A percentile compares a stretch with the other conserved stretches of the same genome.
Conservation (phyloP, 208 protist genomes). For the Acanthamoeba royreba region DNA sequence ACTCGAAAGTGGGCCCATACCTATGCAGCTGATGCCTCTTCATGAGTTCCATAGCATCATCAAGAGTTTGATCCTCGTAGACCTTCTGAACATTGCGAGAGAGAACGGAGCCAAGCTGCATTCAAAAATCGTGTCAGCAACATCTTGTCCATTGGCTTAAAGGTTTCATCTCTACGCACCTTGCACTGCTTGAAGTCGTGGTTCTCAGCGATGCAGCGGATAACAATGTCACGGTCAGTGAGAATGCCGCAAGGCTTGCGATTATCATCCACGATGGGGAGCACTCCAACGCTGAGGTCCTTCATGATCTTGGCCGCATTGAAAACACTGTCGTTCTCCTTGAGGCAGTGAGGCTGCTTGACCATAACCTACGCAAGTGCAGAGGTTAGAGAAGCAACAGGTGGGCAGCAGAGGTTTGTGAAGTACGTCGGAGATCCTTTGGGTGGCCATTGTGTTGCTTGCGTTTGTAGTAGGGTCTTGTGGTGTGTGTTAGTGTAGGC, state of each 20-base stretch:
- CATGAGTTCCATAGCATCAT: not conserved
- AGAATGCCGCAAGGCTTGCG: not conserved
- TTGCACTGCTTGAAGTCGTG: constrained; percentile 6
- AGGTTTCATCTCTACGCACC: not conserved
- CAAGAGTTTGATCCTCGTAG: not conserved
- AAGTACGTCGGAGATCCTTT: not conserved
- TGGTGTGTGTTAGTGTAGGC: no score
- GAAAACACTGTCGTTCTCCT: not conserved
- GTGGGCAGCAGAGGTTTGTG: not conserved
- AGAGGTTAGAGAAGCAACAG: not conserved
- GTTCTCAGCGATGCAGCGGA: not conserved
- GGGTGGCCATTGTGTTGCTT: no score
- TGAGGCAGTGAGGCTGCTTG: not conserved
- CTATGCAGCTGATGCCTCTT: not conserved
- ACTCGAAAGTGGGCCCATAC: not conserved
- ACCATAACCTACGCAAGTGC: not conserved
- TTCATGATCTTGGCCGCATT: not conserved
- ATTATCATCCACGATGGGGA: not conserved
- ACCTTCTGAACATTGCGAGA: not conserved
- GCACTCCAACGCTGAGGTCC: not conserved
- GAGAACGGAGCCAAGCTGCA: not conserved
- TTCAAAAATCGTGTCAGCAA: no score
- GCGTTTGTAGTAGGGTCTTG: no score
- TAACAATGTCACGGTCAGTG: not conserved
- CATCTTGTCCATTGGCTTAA: no score